Evolutionary conservation across 169 alveolate genomes (phyloP), one percentile per base, ranked within the genome.

Genomic region (Amoebophrya sp.): DNA sequence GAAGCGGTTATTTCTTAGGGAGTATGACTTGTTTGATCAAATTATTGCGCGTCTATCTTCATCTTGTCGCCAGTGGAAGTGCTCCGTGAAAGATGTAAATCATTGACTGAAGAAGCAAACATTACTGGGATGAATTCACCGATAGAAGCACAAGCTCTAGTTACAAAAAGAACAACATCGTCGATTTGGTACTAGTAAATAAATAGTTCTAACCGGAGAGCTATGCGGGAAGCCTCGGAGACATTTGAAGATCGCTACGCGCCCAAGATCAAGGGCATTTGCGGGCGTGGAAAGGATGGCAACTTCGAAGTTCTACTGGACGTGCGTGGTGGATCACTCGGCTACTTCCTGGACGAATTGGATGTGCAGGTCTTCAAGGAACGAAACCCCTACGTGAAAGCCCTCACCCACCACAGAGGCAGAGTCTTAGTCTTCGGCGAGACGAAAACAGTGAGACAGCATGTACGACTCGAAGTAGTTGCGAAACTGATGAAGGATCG

Each of bases 351-450:
- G 39, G 83, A 65, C 83, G 83, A 65, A 18, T 0, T 65, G 83
- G 83, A 65, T 10, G 83, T 65, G 83, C 38, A 65, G 83, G 83
- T 65, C 38, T 65, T 65, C 26, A 6, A 26, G 83, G 39, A 26
- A 18, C 83, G 83, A 6, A 65, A 65, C 83, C 2, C 2, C 38
- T 65, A 12, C 83, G 83, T 65, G 33, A 65, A 1, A 6, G n/a
- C 33, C 83, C 83, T 65, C 36, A 65, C 83, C 38, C 83, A 65
- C 83, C 83, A 65, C 83, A 65, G n/a, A 36, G 83, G 83, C 38
- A 29, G 83, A 6, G n/a, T 36, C 36, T 26, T 65, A 1, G 10
- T 65, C 3, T 65, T 65, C 83, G 83, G 83, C 83, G 83, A 65
- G 2, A 65, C 12, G 33, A 65, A 65, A 36, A 65, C 83, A 36